Evolutionary conservation across 371 early-diverging fungal genomes (phyloP).

Genomic region (Apophysomyces trapeziformis): DNA sequence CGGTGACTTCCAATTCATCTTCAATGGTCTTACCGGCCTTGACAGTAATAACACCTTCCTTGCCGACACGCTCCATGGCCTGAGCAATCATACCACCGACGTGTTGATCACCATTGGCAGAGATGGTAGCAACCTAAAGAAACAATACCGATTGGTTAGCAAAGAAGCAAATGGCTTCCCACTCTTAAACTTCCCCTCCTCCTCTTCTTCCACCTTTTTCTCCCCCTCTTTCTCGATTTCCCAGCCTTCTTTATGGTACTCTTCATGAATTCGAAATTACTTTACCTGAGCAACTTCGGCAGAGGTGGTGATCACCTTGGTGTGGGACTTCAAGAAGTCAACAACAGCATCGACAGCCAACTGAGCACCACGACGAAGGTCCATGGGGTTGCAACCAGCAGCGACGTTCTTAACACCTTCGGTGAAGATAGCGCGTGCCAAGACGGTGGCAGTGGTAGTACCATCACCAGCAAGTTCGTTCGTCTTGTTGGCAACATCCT

Average conservation of each 20-base stretch:
- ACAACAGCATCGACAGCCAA: slow-evolving; percentile 92
- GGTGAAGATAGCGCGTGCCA: slow-evolving; percentile 96
- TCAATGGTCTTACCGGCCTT: slow-evolving; percentile 98
- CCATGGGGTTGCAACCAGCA: slow-evolving; percentile 98
- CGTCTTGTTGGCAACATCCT: slow-evolving; percentile 99
- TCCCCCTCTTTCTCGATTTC: not conserved
- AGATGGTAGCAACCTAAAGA: slow-evolving; percentile 91
- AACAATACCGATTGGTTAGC: too few species aligned
- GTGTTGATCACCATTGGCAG: slow-evolving; percentile 97
- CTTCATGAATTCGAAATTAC: not conserved
- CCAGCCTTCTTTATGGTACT: not conserved
- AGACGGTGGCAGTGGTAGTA: slow-evolving; percentile 98
- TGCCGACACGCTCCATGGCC: slow-evolving; percentile 99
- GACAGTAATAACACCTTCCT: slow-evolving; percentile 98
- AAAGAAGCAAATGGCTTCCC: not conserved
- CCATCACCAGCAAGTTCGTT: slow-evolving; percentile 99
- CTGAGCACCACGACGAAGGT: slow-evolving; percentile 95
- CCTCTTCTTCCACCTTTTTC: not conserved
- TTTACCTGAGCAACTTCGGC: slow-evolving; percentile 93
- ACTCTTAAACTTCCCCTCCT: not conserved
- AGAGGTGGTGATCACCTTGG: slow-evolving; percentile 89
- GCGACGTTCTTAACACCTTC: slow-evolving; percentile 99
- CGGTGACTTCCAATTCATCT: slow-evolving; percentile 96
- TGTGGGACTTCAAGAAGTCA: slow-evolving; percentile 84
- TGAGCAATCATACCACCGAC: slow-evolving; percentile 95